A percentile compares a stretch with the other conserved stretches of the same genome.
Evolutionary conservation across 208 protist species (phyloP).

Genomic region (Leishmania aethiopica): DNA sequence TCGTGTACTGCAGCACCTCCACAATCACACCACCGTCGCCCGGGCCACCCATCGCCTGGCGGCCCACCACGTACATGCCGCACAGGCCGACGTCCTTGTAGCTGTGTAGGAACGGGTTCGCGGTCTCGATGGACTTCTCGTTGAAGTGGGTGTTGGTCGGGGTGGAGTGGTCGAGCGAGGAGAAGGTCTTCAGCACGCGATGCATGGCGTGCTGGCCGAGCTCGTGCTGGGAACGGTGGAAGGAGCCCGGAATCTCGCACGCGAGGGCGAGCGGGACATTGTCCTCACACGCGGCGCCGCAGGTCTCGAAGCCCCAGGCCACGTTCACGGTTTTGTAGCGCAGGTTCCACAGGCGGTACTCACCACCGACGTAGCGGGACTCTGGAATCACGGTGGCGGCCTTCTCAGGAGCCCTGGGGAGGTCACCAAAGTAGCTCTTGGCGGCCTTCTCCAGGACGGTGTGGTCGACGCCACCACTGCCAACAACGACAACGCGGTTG

Average conservation of each 20-base stretch:
- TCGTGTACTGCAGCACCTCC: slow-evolving; percentile 89
- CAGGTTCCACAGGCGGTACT: slow-evolving; percentile 90
- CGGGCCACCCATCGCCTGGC: slow-evolving; percentile 58
- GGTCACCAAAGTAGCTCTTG: slow-evolving; percentile 89
- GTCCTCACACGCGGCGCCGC: slow-evolving; percentile 82
- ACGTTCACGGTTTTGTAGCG: slow-evolving; percentile 89
- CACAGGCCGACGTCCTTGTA: slow-evolving; percentile 90
- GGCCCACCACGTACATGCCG: slow-evolving; percentile 87
- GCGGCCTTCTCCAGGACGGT: slow-evolving; percentile 92
- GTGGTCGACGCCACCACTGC: slow-evolving; percentile 95
- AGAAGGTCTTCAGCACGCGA: slow-evolving; percentile 88
- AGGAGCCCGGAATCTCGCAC: slow-evolving; percentile 87
- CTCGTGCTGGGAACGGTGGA: slow-evolving; percentile 90
- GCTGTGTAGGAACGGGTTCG: slow-evolving; percentile 86
- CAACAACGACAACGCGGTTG: slow-evolving; percentile 95
- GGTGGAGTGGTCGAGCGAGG: slow-evolving; percentile 86
- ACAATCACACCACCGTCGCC: slow-evolving; percentile 75
- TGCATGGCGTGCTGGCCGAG: slow-evolving; percentile 88
- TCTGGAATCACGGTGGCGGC: slow-evolving; percentile 35
- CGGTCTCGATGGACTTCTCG: slow-evolving; percentile 87
- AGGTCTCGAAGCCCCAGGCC: slow-evolving; percentile 91
- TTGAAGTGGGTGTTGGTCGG: slow-evolving; percentile 91
- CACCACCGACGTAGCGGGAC: slow-evolving; percentile 81
- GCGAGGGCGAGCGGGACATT: slow-evolving; percentile 84
- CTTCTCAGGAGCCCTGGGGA: slow-evolving; percentile 41